phyloP scores from a whole-genome alignment of 1,284 basidiomycete genomes.

The Athelia psychrophila region DNA sequence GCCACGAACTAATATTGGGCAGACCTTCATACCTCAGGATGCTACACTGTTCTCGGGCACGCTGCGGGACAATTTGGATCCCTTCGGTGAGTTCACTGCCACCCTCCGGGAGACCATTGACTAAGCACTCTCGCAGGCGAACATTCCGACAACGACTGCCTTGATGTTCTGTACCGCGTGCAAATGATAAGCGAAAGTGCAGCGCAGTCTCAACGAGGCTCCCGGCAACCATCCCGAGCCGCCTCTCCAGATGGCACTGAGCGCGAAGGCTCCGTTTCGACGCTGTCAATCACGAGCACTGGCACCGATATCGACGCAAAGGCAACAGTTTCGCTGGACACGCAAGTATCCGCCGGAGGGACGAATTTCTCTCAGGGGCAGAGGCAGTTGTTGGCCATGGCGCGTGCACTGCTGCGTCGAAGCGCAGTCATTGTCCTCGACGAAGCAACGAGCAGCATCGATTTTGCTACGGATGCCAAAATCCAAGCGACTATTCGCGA shows the following conservation, averaged over 20 bases:
- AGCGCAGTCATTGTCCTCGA: slow-evolving; percentile 82
- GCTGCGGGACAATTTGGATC: slow-evolving; percentile 84
- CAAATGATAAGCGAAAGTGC: slow-evolving; percentile 55
- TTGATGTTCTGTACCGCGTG: slow-evolving; percentile 64
- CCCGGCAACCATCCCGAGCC: slow-evolving; percentile 46
- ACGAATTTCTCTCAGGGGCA: slow-evolving; percentile 87
- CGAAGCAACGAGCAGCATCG: slow-evolving; percentile 78
- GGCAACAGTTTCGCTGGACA: slow-evolving; percentile 60
- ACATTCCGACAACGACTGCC: slow-evolving; percentile 77
- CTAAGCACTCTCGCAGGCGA: slow-evolving; percentile 45
- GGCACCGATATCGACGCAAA: slow-evolving; percentile 50
- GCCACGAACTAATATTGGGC: not conserved
- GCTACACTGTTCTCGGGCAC: slow-evolving; percentile 86
- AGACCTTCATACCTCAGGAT: slow-evolving; percentile 84
- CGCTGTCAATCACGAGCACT: slow-evolving; percentile 31
- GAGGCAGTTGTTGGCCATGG: slow-evolving; percentile 81
- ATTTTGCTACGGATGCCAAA: slow-evolving; percentile 73
- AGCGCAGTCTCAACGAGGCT: slow-evolving; percentile 42
- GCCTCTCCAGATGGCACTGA: slow-evolving; percentile 27
- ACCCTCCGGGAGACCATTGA: no score
- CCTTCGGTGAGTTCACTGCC: slow-evolving; percentile 10
- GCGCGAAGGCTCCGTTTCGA: slow-evolving; percentile 31
- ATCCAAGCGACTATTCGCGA: slow-evolving; percentile 82
- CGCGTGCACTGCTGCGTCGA: slow-evolving; percentile 73
- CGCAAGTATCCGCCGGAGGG: slow-evolving; percentile 76